Conservation (phyloP, 2,329 filamentous ascomycete genomes). For the Aspergillus sergii region DNA sequence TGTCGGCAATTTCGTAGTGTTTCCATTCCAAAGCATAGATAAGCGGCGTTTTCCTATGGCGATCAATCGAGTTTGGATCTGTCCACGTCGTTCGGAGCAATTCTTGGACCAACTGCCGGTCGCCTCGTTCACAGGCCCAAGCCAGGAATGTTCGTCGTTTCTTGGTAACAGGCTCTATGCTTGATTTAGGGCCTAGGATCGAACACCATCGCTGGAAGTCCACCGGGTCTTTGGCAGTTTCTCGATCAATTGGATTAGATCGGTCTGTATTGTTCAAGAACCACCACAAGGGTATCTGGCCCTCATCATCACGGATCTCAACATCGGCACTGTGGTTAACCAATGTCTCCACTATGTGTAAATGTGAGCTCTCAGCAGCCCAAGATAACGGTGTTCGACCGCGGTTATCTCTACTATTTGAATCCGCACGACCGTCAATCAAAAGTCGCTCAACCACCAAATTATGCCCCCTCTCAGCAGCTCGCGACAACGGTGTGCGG, state of each 20-base stretch:
- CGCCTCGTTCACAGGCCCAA: slow-evolving; percentile 20
- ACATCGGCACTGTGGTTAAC: slow-evolving; percentile 11
- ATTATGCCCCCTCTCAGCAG: not conserved
- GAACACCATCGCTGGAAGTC: slow-evolving; percentile 15
- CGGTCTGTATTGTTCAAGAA: slow-evolving; percentile 12
- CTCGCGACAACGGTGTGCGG: slow-evolving; percentile 17
- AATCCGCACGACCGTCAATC: too few species aligned
- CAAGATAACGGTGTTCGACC: slow-evolving; percentile 18
- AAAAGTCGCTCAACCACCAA: too few species aligned
- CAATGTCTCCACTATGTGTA: slow-evolving; percentile 7
- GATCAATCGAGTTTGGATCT: slow-evolving; percentile 18
- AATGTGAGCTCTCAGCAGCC: slow-evolving; percentile 15
- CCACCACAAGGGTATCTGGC: slow-evolving; percentile 19
- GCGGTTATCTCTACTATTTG: not conserved
- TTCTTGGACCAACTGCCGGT: slow-evolving; percentile 9
- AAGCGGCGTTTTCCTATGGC: slow-evolving; percentile 18
- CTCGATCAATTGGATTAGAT: not conserved
- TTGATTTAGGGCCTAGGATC: slow-evolving; percentile 8
- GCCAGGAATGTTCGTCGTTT: slow-evolving; percentile 19
- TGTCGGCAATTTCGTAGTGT: slow-evolving; percentile 17
- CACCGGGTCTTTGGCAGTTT: not conserved
- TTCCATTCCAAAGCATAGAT: slow-evolving; percentile 20
- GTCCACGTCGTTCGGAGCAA: slow-evolving; percentile 18
- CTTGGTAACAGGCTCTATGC: slow-evolving; percentile 18
- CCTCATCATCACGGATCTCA: slow-evolving; percentile 17